phyloP scores from a whole-genome alignment of 768 basidiomycete genomes.

The Botryobasidium botryosum region DNA sequence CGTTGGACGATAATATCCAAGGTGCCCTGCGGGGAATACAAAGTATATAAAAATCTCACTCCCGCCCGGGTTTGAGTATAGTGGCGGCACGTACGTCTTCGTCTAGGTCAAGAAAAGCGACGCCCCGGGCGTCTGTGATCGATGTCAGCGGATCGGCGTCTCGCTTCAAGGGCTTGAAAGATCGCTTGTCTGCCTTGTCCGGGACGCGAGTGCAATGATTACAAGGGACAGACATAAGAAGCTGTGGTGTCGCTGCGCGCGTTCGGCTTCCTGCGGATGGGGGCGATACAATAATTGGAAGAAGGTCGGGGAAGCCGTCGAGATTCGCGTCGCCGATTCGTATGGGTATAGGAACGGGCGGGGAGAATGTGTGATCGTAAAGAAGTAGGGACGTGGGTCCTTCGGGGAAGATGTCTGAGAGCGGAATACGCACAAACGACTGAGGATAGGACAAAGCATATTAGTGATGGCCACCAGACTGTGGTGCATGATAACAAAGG shows the following conservation, averaged over 20 bases:
- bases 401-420: conserved; percentile 39
- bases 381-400: conserved; percentile 40
- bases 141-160: conserved; percentile 41
- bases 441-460: conserved; percentile 18
- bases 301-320: conserved; percentile 85
- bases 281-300: conserved; percentile 38
- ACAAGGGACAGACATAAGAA: conserved; percentile 52
- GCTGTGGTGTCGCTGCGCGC: conserved; percentile 31
- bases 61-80: neutral
- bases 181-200: conserved; percentile 25
- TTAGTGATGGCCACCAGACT: neutral
- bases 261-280: conserved; percentile 18
- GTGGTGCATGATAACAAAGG: conserved; percentile 7
- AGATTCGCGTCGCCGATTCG: conserved; percentile 80
- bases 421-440: conserved; percentile 49
- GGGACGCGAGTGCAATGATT: conserved; percentile 25
- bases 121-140: conserved; percentile 63
- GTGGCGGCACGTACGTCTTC: conserved; percentile 60
- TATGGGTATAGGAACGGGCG: conserved; percentile 57
- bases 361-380: conserved; percentile 44
- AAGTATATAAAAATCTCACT: neutral
- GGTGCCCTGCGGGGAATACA: conserved; percentile 39
- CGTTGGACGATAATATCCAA: conserved; percentile 88
- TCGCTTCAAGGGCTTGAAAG: conserved; percentile 39
- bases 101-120: conserved; percentile 79